A percentile compares a stretch with the other conserved stretches of the same genome.
These are phyloP conservation scores for Vitis cinerea DNA, from an alignment of 164 flowering plant species.

Conservation along the genomic window DNA sequence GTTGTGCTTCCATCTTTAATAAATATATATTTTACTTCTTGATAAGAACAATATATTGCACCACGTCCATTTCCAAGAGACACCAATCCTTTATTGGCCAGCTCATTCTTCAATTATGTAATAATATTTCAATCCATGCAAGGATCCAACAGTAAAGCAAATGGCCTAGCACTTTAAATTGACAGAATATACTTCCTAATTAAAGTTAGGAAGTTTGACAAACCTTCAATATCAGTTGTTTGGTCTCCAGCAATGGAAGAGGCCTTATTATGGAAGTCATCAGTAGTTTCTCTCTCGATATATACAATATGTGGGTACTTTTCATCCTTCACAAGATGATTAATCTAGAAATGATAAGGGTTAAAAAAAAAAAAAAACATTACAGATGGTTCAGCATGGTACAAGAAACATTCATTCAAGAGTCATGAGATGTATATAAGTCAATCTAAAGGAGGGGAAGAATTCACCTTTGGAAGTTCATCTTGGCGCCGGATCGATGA, in stretches of 20 bases:
- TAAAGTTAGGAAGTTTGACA: constrained; percentile 10
- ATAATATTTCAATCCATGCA: neutral
- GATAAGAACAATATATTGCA: neutral
- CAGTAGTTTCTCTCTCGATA: constrained; percentile 39
- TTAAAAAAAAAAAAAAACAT: neutral
- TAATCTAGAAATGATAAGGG: constrained; percentile 38
- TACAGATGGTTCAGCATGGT: neutral
- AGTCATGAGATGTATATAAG: neutral
- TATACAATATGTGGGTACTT: constrained; percentile 81
- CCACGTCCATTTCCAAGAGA: neutral
- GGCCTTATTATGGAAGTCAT: constrained; percentile 12
- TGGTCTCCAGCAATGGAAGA: constrained; percentile 28
- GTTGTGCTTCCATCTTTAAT: neutral
- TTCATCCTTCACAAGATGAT: constrained; percentile 51
- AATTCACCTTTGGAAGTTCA: constrained; percentile 83
- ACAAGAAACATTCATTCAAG: neutral
- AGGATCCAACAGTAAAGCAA: neutral
- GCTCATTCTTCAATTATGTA: neutral
- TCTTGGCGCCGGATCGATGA: constrained; percentile 85
- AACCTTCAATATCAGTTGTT: constrained; percentile 72
- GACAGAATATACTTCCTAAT: too few relatives aligned
- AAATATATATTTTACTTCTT: neutral
- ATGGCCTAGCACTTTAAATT: neutral
- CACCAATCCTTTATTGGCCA: neutral
- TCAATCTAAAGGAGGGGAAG: neutral